Conservation (phyloP, 2,329 filamentous ascomycete species). For the Venturiaceae sp. region DNA sequence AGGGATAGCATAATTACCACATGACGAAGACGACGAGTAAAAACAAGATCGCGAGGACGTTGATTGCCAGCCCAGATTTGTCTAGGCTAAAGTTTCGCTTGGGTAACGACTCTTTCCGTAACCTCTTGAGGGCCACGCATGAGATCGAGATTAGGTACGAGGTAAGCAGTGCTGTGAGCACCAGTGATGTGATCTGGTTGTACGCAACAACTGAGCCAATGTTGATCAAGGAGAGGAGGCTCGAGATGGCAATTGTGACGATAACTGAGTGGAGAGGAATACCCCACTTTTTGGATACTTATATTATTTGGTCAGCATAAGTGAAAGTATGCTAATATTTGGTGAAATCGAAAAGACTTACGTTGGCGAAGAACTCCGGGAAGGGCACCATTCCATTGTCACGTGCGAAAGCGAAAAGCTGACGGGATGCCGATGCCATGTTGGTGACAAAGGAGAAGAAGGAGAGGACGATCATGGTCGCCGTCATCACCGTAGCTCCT, state of each 20-base stretch:
- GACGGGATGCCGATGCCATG: constrained; percentile 21
- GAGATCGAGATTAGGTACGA: constrained; percentile 32
- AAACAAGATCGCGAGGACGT: constrained; percentile 26
- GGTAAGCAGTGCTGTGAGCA: constrained; percentile 26
- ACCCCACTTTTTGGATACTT: constrained; percentile 19
- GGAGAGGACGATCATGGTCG: constrained; percentile 17
- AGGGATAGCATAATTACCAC: background rate
- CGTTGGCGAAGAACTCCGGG: background rate
- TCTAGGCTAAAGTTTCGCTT: constrained; percentile 28
- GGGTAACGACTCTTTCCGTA: constrained; percentile 26
- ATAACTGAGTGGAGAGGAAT: constrained; percentile 23
- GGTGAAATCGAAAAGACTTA: background rate
- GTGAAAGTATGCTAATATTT: constrained; percentile 8
- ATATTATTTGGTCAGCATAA: constrained; percentile 2
- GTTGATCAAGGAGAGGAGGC: constrained; percentile 22
- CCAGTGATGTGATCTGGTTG: constrained; percentile 26
- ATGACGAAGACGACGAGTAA: constrained; percentile 8
- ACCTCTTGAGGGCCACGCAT: constrained; percentile 28
- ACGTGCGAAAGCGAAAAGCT: constrained; percentile 25
- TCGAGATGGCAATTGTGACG: constrained; percentile 19
- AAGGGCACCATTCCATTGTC: constrained; percentile 25
- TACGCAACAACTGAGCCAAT: constrained; percentile 25
- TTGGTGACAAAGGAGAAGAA: constrained; percentile 18
- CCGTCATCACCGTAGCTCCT: constrained; percentile 18
- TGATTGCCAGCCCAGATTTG: constrained; percentile 26